phyloP scores from a whole-genome alignment of 2,329 filamentous ascomycete species.

The Aspergillus vadensis region DNA sequence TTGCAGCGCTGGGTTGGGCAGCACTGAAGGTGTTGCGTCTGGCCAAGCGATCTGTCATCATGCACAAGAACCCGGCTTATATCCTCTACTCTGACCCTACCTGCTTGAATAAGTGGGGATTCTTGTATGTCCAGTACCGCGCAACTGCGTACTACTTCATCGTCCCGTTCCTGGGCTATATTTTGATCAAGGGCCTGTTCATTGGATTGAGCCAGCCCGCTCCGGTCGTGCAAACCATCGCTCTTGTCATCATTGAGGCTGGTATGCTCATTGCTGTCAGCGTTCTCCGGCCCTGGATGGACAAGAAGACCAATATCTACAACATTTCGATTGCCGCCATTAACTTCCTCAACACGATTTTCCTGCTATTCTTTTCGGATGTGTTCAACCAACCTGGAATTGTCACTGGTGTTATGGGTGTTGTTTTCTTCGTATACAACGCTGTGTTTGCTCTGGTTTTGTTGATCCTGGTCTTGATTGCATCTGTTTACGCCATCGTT shows the following conservation, averaged over 20 bases:
- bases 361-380: slow-evolving; percentile 83
- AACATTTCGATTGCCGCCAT: slow-evolving; percentile 89
- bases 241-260: slow-evolving; percentile 80
- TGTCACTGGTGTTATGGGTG: slow-evolving; percentile 84
- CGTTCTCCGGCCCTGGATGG: slow-evolving; percentile 92
- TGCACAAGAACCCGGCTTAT: slow-evolving; percentile 96
- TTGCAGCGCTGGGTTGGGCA: slow-evolving; percentile 78
- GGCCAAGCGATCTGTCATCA: slow-evolving; percentile 80
- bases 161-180: slow-evolving; percentile 74
- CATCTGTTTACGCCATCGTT: slow-evolving; percentile 76
- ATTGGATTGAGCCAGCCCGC: slow-evolving; percentile 76
- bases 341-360: slow-evolving; percentile 89
- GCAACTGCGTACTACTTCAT: slow-evolving; percentile 96
- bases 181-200: slow-evolving; percentile 85
- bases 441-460: slow-evolving; percentile 80
- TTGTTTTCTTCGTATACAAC: slow-evolving; percentile 86
- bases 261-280: slow-evolving; percentile 74
- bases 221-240: slow-evolving; percentile 75
- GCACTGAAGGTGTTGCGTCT: slow-evolving; percentile 86
- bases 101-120: slow-evolving; percentile 95
- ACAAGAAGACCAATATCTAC: slow-evolving; percentile 96
- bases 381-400: slow-evolving; percentile 82
- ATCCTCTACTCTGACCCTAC: slow-evolving; percentile 96
- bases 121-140: slow-evolving; percentile 95
- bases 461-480: slow-evolving; percentile 77